A percentile compares a stretch with the other conserved stretches of the same genome.
These are phyloP conservation scores for Echeveria elegans DNA, from an alignment of 164 flowering plant genomes.

Conservation along the genomic window DNA sequence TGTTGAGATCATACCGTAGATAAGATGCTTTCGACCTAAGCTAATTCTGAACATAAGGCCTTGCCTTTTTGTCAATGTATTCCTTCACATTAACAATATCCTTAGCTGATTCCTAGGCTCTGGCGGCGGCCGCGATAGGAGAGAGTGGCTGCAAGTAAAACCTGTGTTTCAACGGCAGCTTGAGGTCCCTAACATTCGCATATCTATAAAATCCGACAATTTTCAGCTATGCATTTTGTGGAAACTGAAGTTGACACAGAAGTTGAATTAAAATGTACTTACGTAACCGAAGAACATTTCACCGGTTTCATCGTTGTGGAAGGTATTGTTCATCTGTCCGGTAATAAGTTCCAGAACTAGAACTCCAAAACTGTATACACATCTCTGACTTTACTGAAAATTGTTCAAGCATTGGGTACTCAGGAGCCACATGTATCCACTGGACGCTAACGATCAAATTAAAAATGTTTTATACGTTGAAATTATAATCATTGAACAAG, in stretches of 20 bases:
- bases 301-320: no score
- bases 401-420: background rate
- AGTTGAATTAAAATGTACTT: background rate
- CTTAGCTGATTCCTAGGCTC: conserved; percentile 87
- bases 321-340: conserved; percentile 7
- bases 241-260: background rate
- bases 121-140: conserved; percentile 53
- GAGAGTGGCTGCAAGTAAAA: conserved; percentile 71
- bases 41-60: conserved; percentile 86
- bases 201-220: background rate
- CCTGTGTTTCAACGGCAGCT: conserved; percentile 56
- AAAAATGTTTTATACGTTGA: no score
- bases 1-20: conserved; percentile 88
- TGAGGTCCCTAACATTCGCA: conserved; percentile 43
- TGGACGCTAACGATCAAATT: no score
- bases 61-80: conserved; percentile 77
- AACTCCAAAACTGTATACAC: conserved; percentile 9
- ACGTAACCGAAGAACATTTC: conserved; percentile 1
- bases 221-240: background rate
- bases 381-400: background rate
- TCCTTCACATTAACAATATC: conserved; percentile 68
- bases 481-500: no score
- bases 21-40: conserved; percentile 65
- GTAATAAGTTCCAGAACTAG: background rate
- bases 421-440: conserved; percentile 9